A percentile compares a stretch with the other conserved stretches of the same genome.
These are phyloP conservation scores for Coffea humblotiana DNA, from an alignment of 305 asterid species.

Conservation along the genomic window DNA sequence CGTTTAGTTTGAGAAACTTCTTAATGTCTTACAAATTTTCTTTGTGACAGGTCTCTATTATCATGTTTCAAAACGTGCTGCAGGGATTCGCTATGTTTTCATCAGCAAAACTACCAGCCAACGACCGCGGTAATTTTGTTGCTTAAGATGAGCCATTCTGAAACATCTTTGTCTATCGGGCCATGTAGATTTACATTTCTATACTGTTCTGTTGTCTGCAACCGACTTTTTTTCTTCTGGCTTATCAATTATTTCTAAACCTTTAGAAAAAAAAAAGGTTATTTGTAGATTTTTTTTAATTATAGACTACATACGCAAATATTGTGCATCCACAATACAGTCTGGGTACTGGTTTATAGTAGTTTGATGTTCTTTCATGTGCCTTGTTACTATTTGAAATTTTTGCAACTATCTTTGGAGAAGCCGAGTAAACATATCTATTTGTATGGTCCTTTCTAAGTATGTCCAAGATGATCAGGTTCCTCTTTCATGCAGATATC, in stretches of 20 bases:
- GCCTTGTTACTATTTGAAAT: background rate
- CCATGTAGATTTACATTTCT: background rate
- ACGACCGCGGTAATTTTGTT: slow-evolving; percentile 69
- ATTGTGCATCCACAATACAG: background rate
- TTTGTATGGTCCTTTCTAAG: background rate
- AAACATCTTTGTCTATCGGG: background rate
- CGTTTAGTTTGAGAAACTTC: slow-evolving; percentile 11
- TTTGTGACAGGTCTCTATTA: slow-evolving; percentile 71
- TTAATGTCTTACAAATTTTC: slow-evolving; percentile 19
- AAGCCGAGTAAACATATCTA: background rate
- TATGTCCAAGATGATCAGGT: slow-evolving; percentile 5
- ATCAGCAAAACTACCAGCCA: slow-evolving; percentile 90
- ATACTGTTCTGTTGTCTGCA: slow-evolving; percentile 1
- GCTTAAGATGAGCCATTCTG: slow-evolving; percentile 7
- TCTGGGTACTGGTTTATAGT: background rate
- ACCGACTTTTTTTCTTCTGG: slow-evolving; percentile 2
- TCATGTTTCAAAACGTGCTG: slow-evolving; percentile 88
- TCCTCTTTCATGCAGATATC: slow-evolving; percentile 64
- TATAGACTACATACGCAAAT: background rate
- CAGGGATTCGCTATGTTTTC: slow-evolving; percentile 89
- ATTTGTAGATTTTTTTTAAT: background rate
- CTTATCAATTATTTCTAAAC: slow-evolving; percentile 3
- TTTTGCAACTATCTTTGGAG: background rate
- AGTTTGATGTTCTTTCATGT: background rate
- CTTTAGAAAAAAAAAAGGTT: too few relatives aligned